These are phyloP conservation scores for Mycena floridula DNA, from an alignment of 768 basidiomycete species.

Conservation along the genomic window DNA sequence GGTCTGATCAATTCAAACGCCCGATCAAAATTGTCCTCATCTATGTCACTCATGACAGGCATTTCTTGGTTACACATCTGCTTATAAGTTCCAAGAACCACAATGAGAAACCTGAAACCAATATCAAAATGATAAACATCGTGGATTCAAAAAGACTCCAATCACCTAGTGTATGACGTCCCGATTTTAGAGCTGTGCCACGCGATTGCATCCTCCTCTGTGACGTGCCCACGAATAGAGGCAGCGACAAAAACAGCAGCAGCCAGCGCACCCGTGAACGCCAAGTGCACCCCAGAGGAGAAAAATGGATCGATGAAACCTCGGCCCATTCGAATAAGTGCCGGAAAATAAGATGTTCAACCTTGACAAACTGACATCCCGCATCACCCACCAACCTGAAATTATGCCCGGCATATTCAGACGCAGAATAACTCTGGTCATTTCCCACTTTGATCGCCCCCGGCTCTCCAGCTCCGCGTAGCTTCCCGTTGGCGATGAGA, in stretches of 20 bases:
- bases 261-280: conserved; percentile 30
- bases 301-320: conserved; percentile 45
- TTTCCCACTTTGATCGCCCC: conserved; percentile 15
- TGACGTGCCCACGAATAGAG: conserved; percentile 23
- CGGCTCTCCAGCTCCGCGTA: too few species aligned
- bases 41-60: conserved; percentile 33
- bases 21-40: conserved; percentile 42
- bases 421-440: conserved; percentile 32
- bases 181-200: conserved; percentile 30
- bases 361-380: conserved; percentile 12
- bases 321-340: too few species aligned
- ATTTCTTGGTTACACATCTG: conserved; percentile 38
- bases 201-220: conserved; percentile 21
- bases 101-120: conserved; percentile 34
- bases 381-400: conserved; percentile 36
- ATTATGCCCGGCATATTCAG: conserved; percentile 25
- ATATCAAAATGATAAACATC: not conserved
- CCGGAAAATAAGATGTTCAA: not conserved
- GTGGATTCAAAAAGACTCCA: too few species aligned
- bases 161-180: conserved; percentile 30
- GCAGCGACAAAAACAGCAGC: conserved; percentile 32
- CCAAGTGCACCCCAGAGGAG: conserved; percentile 38
- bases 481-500: too few species aligned
- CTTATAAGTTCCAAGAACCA: conserved; percentile 46
- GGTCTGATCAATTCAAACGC: conserved; percentile 42